Base-by-base conservation (phyloP, 2,329 filamentous ascomycete genomes). In the Fusarium napiforme region DNA sequence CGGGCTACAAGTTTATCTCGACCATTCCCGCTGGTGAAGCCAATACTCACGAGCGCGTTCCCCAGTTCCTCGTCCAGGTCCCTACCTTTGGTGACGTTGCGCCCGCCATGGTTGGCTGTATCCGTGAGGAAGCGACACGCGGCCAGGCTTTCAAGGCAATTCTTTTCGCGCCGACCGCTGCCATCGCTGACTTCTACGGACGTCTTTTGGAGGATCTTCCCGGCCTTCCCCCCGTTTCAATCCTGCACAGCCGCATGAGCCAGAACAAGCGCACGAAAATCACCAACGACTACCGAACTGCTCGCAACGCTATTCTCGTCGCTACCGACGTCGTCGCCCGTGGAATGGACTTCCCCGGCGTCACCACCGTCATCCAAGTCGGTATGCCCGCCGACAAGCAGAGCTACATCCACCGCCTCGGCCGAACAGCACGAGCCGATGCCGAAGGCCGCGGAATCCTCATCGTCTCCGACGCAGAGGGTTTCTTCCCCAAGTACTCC, bases 1-100 rank as follows among this genome's bases (percentile, higher is more conserved):
- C 85, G 16, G 83, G 90, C 60, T 97, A 96, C 87, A 91, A 93
- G 79, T 95, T 93, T 81, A 91, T 97, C 79, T 93, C 93, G 57
- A 96, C 93, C 60, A 92, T 97, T 42, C 86, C 89, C 63, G 88
- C 91, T 18, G 90, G 94, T 76, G 94, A 97, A 78, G 85, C 87
- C 34, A 93, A 91, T 70, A 96, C 93, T 2, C 93, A 97, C 78
- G 85, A 93, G 69, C 87, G 89, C 26, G 92, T 97, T 7, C 91
- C 92, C 1, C 95, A 97, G 81, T 88, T 91, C 67, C 83, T 92
- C 21, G 88, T 96, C 67, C 84, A 85, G 34, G 85, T 95, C 72
- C 86, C 94, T n/a, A 87, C 90, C 5, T 86, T 97, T 57, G 86
- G 93, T 47, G 91, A 94, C 72, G 85, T 96, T 80, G 87, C 83